A percentile compares a stretch with the other conserved stretches of the same genome.
These are phyloP conservation scores for Solanum hybrid DNA, from an alignment of 305 asterid genomes.

Conservation along the genomic window DNA sequence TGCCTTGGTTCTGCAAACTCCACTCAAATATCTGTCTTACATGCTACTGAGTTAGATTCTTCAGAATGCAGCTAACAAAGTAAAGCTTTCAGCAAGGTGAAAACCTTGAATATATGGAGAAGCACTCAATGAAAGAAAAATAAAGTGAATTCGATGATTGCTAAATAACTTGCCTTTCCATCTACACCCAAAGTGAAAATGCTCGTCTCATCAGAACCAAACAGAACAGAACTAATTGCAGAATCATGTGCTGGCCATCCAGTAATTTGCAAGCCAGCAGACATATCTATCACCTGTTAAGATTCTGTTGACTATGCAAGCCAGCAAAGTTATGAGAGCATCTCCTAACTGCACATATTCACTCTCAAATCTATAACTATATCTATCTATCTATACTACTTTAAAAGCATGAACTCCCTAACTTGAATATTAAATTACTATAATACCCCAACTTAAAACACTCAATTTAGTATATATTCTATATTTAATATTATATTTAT, in stretches of 20 bases:
- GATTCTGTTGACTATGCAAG: conserved; percentile 8
- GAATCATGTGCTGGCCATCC: conserved; percentile 99
- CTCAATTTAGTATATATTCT: too few relatives aligned
- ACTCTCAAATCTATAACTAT: neutral
- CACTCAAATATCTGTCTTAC: conserved; percentile 75
- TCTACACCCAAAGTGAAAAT: conserved; percentile 85
- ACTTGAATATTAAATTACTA: too few relatives aligned
- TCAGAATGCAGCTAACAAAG: neutral
- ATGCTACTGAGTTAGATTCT: conserved; percentile 24
- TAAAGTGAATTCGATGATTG: conserved; percentile 15
- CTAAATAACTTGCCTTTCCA: conserved; percentile 66
- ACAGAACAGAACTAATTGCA: conserved; percentile 80
- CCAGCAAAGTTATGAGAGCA: neutral
- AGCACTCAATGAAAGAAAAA: conserved; percentile 8
- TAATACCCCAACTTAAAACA: too few relatives aligned
- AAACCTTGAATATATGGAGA: neutral
- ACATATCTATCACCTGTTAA: conserved; percentile 72
- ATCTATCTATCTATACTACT: too few relatives aligned
- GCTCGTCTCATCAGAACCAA: conserved; percentile 98
- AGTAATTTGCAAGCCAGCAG: conserved; percentile 92
- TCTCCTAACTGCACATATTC: neutral
- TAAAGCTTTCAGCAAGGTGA: neutral
- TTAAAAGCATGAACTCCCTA: too few relatives aligned
- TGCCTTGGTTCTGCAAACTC: conserved; percentile 97
- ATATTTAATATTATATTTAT: too few relatives aligned